Evolutionary conservation across 306 rosid species (phyloP).

Genomic region (Elaeagnus macrophylla): DNA sequence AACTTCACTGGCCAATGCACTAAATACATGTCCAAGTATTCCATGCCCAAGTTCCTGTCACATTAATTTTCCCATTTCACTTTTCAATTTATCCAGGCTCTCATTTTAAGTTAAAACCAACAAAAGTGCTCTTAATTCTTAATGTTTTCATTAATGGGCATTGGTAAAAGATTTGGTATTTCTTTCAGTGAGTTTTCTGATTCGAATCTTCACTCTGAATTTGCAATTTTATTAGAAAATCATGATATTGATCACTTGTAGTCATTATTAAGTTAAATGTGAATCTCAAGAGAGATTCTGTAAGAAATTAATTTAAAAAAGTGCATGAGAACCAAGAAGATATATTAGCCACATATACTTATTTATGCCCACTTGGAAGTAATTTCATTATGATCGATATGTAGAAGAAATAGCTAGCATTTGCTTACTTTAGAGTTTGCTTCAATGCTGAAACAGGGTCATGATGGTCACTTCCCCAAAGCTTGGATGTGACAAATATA

Average conservation of each 20-base stretch:
- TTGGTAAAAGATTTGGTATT: too few relatives aligned
- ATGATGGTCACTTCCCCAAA: constrained; percentile 91
- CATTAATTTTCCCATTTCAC: background rate
- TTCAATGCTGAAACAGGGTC: constrained; percentile 79
- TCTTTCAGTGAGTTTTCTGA: too few relatives aligned
- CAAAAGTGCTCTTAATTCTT: too few relatives aligned
- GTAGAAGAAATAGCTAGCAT: background rate
- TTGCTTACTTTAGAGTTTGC: constrained; percentile 48
- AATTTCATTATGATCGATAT: too few relatives aligned
- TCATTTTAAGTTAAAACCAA: too few relatives aligned
- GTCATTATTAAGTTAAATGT: background rate
- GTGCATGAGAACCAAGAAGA: constrained; percentile 8
- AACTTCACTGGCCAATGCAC: constrained; percentile 93
- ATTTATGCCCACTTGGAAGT: too few relatives aligned
- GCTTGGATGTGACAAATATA: constrained; percentile 71
- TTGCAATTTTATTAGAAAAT: background rate
- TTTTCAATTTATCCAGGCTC: background rate
- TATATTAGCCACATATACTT: background rate
- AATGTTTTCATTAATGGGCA: too few relatives aligned
- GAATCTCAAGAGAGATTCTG: constrained; percentile 23
- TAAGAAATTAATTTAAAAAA: constrained; percentile 2
- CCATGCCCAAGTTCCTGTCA: constrained; percentile 60
- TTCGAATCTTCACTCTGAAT: too few relatives aligned
- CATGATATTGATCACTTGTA: constrained; percentile 1
- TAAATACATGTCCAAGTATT: constrained; percentile 74